phyloP scores from a whole-genome alignment of 768 basidiomycete genomes.

The Russula olivacea region DNA sequence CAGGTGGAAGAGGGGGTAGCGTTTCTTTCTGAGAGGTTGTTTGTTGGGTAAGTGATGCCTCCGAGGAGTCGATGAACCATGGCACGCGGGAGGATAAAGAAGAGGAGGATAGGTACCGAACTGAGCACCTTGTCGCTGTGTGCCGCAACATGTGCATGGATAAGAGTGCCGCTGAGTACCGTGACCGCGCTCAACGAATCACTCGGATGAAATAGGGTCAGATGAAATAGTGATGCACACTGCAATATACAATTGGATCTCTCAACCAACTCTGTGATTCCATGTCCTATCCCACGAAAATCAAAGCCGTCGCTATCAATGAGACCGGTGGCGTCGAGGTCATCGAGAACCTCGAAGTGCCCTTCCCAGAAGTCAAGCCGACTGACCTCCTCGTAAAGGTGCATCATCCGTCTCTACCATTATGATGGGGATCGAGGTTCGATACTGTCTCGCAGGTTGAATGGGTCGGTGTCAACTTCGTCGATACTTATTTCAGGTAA shows the following conservation, averaged over 20 bases:
- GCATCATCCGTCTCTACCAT: neutral
- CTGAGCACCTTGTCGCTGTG: conserved; percentile 2
- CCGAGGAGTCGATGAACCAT: conserved; percentile 62
- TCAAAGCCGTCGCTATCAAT: conserved; percentile 68
- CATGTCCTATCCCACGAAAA: conserved; percentile 54
- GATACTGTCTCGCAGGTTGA: conserved; percentile 43
- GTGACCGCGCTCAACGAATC: no score
- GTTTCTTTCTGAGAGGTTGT: conserved; percentile 28
- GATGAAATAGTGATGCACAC: no score
- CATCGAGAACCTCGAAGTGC: conserved; percentile 56
- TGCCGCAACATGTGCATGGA: neutral
- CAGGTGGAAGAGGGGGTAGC: conserved; percentile 42
- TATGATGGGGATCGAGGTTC: neutral
- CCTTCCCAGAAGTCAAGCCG: conserved; percentile 59
- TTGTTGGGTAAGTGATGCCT: conserved; percentile 15
- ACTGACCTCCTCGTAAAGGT: conserved; percentile 54
- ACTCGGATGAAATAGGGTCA: no score
- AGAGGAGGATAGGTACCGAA: conserved; percentile 1
- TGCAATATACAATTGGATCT: no score
- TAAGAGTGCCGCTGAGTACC: no score
- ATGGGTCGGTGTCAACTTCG: conserved; percentile 82
- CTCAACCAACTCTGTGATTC: neutral
- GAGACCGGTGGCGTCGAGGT: conserved; percentile 77
- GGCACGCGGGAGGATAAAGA: conserved; percentile 32
- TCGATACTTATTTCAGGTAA: conserved; percentile 76